Conservation (phyloP, 1,284 basidiomycete species). For the Coniophora puteana region DNA sequence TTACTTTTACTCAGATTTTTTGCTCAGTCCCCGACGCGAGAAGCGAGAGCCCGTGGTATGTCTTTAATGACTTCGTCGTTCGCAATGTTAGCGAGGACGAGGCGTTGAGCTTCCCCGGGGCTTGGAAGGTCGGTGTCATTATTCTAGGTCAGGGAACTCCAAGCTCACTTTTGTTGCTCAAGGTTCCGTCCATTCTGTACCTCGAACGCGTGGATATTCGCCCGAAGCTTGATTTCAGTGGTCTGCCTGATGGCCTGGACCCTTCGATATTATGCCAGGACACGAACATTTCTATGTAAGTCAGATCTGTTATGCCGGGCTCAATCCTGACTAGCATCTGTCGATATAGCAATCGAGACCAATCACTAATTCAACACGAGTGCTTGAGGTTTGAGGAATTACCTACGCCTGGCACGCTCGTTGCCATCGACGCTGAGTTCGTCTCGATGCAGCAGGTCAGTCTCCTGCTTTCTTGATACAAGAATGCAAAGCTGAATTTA, state of each 20-base stretch:
- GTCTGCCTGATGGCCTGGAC: conserved; percentile 69
- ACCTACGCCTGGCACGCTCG: conserved; percentile 80
- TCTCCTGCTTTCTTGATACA: neutral
- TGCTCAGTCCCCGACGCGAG: conserved; percentile 66
- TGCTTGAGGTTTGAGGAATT: conserved; percentile 73
- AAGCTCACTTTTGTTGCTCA: no score
- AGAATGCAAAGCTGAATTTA: neutral
- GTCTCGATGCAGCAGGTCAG: conserved; percentile 89
- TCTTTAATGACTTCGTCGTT: conserved; percentile 98
- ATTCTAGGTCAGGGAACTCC: no score
- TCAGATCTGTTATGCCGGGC: conserved; percentile 8
- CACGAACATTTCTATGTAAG: conserved; percentile 81
- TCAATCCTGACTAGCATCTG: conserved; percentile 3
- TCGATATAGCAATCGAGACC: conserved; percentile 64
- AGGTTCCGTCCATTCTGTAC: conserved; percentile 89
- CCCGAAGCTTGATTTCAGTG: conserved; percentile 58
- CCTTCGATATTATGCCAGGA: conserved; percentile 79
- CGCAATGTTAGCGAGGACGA: conserved; percentile 81
- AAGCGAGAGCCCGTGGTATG: conserved; percentile 71
- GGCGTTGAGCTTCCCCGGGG: conserved; percentile 82
- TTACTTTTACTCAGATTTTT: conserved; percentile 1
- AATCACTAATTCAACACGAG: conserved; percentile 73
- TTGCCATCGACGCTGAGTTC: conserved; percentile 98
- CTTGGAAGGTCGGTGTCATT: conserved; percentile 75
- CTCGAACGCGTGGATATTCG: conserved; percentile 74